These are phyloP conservation scores for Yamadazyma jaroonii DNA, from an alignment of 1,139 yeast genomes.

Conservation along the genomic window DNA sequence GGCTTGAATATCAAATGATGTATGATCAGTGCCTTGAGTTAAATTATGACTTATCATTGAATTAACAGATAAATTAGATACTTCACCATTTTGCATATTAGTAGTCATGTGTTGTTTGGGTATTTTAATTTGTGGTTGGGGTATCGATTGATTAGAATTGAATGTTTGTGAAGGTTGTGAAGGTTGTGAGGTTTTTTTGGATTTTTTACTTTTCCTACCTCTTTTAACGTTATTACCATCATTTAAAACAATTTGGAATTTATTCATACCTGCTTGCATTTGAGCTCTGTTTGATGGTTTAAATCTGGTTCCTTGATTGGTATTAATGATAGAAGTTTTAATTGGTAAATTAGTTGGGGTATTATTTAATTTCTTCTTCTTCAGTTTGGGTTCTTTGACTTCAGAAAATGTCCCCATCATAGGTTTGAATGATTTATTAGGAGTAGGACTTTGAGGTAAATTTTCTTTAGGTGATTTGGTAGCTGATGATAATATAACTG, in stretches of 20 bases:
- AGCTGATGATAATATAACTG: slow-evolving; percentile 28
- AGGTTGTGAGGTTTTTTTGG: background rate
- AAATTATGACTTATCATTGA: slow-evolving; percentile 27
- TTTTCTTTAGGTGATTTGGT: slow-evolving; percentile 11
- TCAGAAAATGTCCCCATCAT: slow-evolving; percentile 46
- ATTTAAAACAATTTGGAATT: slow-evolving; percentile 52
- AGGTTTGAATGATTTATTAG: slow-evolving; percentile 32
- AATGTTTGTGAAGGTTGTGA: background rate
- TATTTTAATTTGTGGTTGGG: background rate
- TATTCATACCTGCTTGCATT: slow-evolving; percentile 47
- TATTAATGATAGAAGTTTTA: slow-evolving; percentile 7
- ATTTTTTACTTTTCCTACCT: slow-evolving; percentile 22
- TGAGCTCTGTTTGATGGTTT: slow-evolving; percentile 24
- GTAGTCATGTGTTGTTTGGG: slow-evolving; percentile 20
- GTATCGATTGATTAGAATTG: background rate
- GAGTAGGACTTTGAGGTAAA: slow-evolving; percentile 42
- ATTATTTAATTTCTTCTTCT: slow-evolving; percentile 1
- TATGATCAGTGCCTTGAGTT: slow-evolving; percentile 20
- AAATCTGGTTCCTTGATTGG: slow-evolving; percentile 11
- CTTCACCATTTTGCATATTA: slow-evolving; percentile 19
- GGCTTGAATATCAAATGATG: slow-evolving; percentile 27
- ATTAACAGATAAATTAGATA: slow-evolving; percentile 6
- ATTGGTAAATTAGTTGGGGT: slow-evolving; percentile 10
- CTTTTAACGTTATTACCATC: slow-evolving; percentile 45
- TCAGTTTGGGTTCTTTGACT: background rate